Percentiles rank a stretch among this genome's conserved stretches.
Conservation (phyloP, 108 stramenopile species). For the Conticribra guillardii region DNA sequence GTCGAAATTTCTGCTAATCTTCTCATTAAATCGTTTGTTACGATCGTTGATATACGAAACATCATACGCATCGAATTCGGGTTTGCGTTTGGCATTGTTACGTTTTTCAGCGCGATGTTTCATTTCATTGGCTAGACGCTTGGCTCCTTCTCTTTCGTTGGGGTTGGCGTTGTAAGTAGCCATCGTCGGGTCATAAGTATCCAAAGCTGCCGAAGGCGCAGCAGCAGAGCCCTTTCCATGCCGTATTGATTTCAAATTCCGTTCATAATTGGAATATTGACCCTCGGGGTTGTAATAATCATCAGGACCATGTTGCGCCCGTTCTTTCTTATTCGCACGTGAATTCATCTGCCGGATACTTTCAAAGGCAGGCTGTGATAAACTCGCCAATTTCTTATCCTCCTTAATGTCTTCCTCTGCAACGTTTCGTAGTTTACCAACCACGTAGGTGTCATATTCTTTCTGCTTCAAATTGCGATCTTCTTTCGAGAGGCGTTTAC, state of each 20-base stretch:
- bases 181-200: slow-evolving; percentile 70
- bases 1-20: slow-evolving; percentile 86
- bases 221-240: slow-evolving; percentile 32
- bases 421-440: slow-evolving; percentile 29
- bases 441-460: slow-evolving; percentile 55
- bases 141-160: slow-evolving; percentile 76
- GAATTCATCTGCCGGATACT: slow-evolving; percentile 47
- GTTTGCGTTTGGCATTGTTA: slow-evolving; percentile 62
- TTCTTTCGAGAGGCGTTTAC: slow-evolving; percentile 58
- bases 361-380: slow-evolving; percentile 44
- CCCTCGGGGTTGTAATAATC: slow-evolving; percentile 88
- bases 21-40: slow-evolving; percentile 90
- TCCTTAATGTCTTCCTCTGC: slow-evolving; percentile 25
- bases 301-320: slow-evolving; percentile 43
- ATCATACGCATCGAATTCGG: slow-evolving; percentile 76
- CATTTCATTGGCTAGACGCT: slow-evolving; percentile 80
- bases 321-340: slow-evolving; percentile 44
- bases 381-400: slow-evolving; percentile 43
- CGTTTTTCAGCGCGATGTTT: slow-evolving; percentile 81
- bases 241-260: slow-evolving; percentile 65
- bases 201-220: slow-evolving; percentile 13
- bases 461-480: slow-evolving; percentile 55
- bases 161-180: slow-evolving; percentile 3
- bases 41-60: slow-evolving; percentile 87
- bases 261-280: slow-evolving; percentile 80